Base-by-base conservation (phyloP, 2,329 filamentous ascomycete species). In the Setomelanomma holmii region DNA sequence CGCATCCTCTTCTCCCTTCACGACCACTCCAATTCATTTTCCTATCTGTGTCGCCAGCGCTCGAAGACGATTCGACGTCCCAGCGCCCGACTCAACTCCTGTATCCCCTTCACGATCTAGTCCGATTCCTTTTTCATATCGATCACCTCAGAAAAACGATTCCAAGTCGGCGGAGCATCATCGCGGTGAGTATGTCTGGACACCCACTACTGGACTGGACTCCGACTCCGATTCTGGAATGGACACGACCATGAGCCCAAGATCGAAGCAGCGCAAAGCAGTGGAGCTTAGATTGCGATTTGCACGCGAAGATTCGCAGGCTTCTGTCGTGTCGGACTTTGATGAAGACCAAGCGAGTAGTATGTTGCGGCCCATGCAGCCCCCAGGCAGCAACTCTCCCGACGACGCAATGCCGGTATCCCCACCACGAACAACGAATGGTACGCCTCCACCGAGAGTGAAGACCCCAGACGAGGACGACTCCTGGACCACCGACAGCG, bases 161-260 rank as follows among this genome's bases (percentile, higher is more conserved):
- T 61, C 56, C 40, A 59, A 68, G 61, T 75, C 73, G 59, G 58
- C 74, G 67, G 69, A 76, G 71, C 78, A 82, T 82, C 79, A 80
- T 75, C 71, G 53, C 67, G 79, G 79, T 82, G 78, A 78, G 80
- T 82, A 80, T 79, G 59, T 53, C 59, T 51, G 65, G 63, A 53
- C 58, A 55, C 60, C 54, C 58, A 61, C 60, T 53, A 56, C 53
- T 45, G 41, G 49, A 53, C 27, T 42, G 33, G 49, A 47, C 27
- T 34, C 49, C 42, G 16, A 54, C 27, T 38, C 53, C 11, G 41
- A 38, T 2, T n/a, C 38, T 11, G 40, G 16, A 22, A 12, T 30
- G 2, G 45, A 59, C 38, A 34, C 39, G 20, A 48, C 51, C 27
- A 40, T 54, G n/a, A 68, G 66, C 51, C 68, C 65, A n/a, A 54